phyloP scores from a whole-genome alignment of 495 filamentous ascomycete species.

The Collariella sp. region DNA sequence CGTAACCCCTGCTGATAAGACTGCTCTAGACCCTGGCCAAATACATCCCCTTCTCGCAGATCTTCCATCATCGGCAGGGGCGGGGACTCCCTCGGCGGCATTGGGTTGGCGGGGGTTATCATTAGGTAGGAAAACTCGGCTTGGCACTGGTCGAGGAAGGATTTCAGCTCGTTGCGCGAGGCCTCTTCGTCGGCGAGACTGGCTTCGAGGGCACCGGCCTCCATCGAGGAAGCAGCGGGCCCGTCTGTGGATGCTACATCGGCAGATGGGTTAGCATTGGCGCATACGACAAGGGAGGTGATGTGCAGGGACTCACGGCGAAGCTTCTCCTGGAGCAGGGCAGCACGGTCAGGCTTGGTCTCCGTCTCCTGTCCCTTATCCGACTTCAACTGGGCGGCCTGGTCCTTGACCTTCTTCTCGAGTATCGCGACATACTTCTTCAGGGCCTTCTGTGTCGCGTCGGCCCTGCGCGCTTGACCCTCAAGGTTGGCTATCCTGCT shows the following conservation, averaged over 20 bases:
- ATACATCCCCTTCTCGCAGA: slow-evolving; percentile 39
- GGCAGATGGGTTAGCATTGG: not conserved
- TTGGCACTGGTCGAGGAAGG: slow-evolving; percentile 54
- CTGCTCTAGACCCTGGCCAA: slow-evolving; percentile 30
- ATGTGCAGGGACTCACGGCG: slow-evolving; percentile 25
- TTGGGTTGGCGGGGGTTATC: slow-evolving; percentile 53
- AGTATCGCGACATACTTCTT: slow-evolving; percentile 85
- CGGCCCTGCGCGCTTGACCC: slow-evolving; percentile 74
- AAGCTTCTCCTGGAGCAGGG: slow-evolving; percentile 41
- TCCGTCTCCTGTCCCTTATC: slow-evolving; percentile 23
- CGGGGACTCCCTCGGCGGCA: slow-evolving; percentile 48
- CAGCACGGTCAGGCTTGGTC: slow-evolving; percentile 38
- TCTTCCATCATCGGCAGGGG: slow-evolving; percentile 43
- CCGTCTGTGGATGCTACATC: slow-evolving; percentile 22
- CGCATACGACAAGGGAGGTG: not conserved
- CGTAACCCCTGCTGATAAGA: slow-evolving; percentile 18
- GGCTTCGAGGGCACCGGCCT: slow-evolving; percentile 17
- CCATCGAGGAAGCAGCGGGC: slow-evolving; percentile 3
- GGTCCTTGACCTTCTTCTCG: slow-evolving; percentile 78
- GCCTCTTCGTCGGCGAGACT: slow-evolving; percentile 42
- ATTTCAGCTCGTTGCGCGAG: slow-evolving; percentile 48
- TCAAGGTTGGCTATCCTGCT: slow-evolving; percentile 93
- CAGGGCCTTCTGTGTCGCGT: slow-evolving; percentile 76
- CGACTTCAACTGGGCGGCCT: slow-evolving; percentile 41
- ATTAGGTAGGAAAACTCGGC: slow-evolving; percentile 58